phyloP scores from a whole-genome alignment of 805 yeast species.

The Wickerhamiella galacta region DNA sequence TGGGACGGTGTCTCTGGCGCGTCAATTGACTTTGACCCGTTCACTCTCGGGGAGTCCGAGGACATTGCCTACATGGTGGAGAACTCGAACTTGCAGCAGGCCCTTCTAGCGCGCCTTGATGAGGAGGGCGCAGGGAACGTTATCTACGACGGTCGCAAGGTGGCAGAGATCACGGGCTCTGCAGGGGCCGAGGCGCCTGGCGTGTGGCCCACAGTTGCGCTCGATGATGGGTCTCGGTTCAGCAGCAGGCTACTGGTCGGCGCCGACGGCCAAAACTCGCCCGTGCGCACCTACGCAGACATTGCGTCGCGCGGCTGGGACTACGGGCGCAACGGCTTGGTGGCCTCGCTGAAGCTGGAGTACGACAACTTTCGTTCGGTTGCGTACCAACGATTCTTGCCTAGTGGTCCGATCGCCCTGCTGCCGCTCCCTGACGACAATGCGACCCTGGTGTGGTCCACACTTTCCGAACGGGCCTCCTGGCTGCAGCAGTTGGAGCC shows the following conservation, averaged over 20 bases:
- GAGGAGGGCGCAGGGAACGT: slow-evolving; percentile 22
- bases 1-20: slow-evolving; percentile 73
- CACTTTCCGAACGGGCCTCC: slow-evolving; percentile 57
- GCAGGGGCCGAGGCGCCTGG: slow-evolving; percentile 2
- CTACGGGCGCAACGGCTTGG: slow-evolving; percentile 79
- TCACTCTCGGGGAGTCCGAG: slow-evolving; percentile 22
- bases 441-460: slow-evolving; percentile 91
- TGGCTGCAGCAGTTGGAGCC: slow-evolving; percentile 42
- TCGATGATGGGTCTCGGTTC: slow-evolving; percentile 46
- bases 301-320: slow-evolving; percentile 87
- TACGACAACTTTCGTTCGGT: slow-evolving; percentile 50
- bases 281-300: slow-evolving; percentile 66
- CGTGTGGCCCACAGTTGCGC: slow-evolving; percentile 57
- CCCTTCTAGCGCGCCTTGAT: slow-evolving; percentile 38
- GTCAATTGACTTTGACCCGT: slow-evolving; percentile 51
- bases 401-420: slow-evolving; percentile 75
- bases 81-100: slow-evolving; percentile 65
- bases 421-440: slow-evolving; percentile 73
- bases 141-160: neutral
- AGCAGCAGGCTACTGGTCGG: slow-evolving; percentile 72
- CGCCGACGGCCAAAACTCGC: slow-evolving; percentile 92
- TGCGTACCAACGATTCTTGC: slow-evolving; percentile 90
- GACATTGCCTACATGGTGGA: slow-evolving; percentile 74
- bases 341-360: slow-evolving; percentile 66
- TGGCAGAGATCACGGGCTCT: slow-evolving; percentile 2